Evolutionary conservation across 2,329 filamentous ascomycete genomes (phyloP).

Genomic region (Cadophora luteo-olivacea): DNA sequence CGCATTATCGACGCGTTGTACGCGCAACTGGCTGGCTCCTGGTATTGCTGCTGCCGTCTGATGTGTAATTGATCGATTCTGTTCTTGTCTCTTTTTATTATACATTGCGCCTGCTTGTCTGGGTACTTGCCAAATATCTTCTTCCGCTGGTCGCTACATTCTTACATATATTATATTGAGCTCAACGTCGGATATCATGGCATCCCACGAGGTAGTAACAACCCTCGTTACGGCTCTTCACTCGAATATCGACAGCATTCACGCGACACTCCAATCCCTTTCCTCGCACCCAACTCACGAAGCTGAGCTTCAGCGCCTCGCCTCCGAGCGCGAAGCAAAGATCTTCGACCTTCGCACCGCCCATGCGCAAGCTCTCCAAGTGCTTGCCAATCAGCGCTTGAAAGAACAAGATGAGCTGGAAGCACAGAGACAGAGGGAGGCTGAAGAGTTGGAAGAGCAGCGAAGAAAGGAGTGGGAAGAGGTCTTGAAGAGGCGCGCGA

Average conservation of each 20-base stretch:
- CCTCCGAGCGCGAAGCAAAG: constrained; percentile 34
- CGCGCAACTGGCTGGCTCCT: constrained; percentile 9
- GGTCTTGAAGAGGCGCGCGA: constrained; percentile 27
- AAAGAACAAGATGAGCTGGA: constrained; percentile 34
- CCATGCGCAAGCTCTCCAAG: constrained; percentile 32
- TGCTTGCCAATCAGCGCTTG: constrained; percentile 32
- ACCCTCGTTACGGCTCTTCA: constrained; percentile 40
- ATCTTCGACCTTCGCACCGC: constrained; percentile 33
- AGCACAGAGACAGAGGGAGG: constrained; percentile 29
- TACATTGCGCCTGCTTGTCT: background rate
- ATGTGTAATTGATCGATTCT: background rate
- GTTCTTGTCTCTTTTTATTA: background rate
- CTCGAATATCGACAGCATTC: constrained; percentile 40
- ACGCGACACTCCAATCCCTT: constrained; percentile 34
- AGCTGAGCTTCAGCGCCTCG: constrained; percentile 36
- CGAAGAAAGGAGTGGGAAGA: constrained; percentile 32
- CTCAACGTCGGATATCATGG: background rate
- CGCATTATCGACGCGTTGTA: constrained; percentile 1
- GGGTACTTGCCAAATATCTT: background rate
- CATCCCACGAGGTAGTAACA: constrained; percentile 24
- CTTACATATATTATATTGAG: background rate
- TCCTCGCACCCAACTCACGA: constrained; percentile 38
- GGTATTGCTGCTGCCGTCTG: background rate
- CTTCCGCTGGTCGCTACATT: constrained; percentile 1
- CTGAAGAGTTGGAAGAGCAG: constrained; percentile 28